Evolutionary conservation across 208 protist genomes (phyloP).

Genomic region (Trypanosoma theileri): DNA sequence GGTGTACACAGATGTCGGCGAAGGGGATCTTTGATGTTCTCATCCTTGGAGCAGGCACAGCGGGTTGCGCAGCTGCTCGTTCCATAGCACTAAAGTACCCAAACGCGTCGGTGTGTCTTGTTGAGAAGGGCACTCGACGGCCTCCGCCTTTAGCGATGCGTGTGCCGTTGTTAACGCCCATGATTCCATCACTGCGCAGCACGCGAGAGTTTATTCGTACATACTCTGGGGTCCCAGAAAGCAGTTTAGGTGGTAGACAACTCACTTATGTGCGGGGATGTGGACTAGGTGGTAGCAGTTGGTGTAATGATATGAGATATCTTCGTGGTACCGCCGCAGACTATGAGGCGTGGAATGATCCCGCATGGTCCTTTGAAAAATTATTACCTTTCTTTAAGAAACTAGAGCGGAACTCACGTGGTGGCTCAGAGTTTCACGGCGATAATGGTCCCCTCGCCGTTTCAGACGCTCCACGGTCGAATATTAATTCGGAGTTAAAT

Average conservation of each 20-base stretch:
- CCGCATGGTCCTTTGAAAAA: constrained; percentile 50
- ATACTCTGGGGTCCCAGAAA: constrained; percentile 31
- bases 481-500: constrained; percentile 62
- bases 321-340: constrained; percentile 40
- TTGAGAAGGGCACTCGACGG: constrained; percentile 49
- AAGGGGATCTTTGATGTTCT: constrained; percentile 61
- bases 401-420: constrained; percentile 52
- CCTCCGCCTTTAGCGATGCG: constrained; percentile 37
- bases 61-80: constrained; percentile 66
- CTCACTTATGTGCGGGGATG: constrained; percentile 44
- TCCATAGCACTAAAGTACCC: constrained; percentile 50
- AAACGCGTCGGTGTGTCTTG: constrained; percentile 47
- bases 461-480: constrained; percentile 48
- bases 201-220: constrained; percentile 33
- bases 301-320: constrained; percentile 68
- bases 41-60: constrained; percentile 67
- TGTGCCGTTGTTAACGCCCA: constrained; percentile 57
- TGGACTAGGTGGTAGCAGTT: constrained; percentile 60
- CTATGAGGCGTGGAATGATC: constrained; percentile 43
- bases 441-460: constrained; percentile 45
- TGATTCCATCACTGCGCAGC: constrained; percentile 35
- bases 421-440: constrained; percentile 31
- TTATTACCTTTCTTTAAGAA: constrained; percentile 50
- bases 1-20: constrained; percentile 20
- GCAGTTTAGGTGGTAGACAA: constrained; percentile 37